Percentiles rank a stretch among this genome's conserved stretches.
These are phyloP conservation scores for Colletotrichum magnum DNA, from an alignment of 2,329 filamentous ascomycete species.

Conservation along the genomic window DNA sequence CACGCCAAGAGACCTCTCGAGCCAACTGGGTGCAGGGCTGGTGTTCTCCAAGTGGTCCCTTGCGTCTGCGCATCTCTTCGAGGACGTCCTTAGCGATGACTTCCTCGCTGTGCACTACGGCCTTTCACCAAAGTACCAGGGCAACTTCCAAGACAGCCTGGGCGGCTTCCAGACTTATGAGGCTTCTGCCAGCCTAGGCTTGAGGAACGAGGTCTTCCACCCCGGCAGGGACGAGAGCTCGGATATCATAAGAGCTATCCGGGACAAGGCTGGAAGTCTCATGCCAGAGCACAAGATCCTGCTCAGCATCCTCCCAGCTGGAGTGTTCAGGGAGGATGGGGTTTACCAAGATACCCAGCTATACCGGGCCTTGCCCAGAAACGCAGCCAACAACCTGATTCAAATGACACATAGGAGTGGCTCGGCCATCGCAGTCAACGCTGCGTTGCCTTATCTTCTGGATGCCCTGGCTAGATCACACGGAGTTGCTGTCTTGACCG, in stretches of 20 bases:
- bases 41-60: constrained; percentile 89
- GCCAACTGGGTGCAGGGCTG: constrained; percentile 79
- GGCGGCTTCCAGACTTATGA: constrained; percentile 97
- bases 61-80: constrained; percentile 89
- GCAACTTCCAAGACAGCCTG: constrained; percentile 96
- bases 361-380: constrained; percentile 81
- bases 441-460: constrained; percentile 87
- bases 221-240: constrained; percentile 91
- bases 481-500: constrained; percentile 86
- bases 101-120: constrained; percentile 91
- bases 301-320: constrained; percentile 85
- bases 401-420: constrained; percentile 80
- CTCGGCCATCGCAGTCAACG: constrained; percentile 88
- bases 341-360: constrained; percentile 83
- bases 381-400: constrained; percentile 77
- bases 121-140: constrained; percentile 90
- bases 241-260: constrained; percentile 90
- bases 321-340: constrained; percentile 86
- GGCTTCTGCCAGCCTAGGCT: constrained; percentile 89
- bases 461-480: constrained; percentile 87
- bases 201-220: constrained; percentile 92
- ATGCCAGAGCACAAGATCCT: constrained; percentile 86
- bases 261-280: constrained; percentile 85
- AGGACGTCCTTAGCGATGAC: constrained; percentile 91
- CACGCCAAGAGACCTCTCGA: constrained; percentile 89